Evolutionary conservation across 1,284 basidiomycete species (phyloP), one percentile per base, ranked within the genome.

Genomic region (Butyriboletus appendiculatus): DNA sequence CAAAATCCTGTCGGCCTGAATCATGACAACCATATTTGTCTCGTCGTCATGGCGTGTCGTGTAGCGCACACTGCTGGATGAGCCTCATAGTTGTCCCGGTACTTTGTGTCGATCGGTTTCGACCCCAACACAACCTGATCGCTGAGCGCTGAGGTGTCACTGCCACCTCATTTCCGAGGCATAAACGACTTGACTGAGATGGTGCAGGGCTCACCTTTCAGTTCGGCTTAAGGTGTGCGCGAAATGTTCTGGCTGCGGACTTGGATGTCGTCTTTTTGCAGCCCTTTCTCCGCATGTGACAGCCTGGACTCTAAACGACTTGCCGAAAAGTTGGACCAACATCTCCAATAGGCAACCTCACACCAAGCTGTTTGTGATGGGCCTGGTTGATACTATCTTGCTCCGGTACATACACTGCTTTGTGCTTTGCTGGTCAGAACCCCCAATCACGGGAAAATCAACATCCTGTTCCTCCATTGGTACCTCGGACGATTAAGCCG

Each of bases 361-460:
- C 52, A 49, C 51, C 43, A 14, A 57, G 55, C 45, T 42, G 37
- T 56, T 51, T 54, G 54, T 55, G 51, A 53, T 56, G 64, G 67
- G 55, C 66, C 64, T 69, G 58, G 62, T 49, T 45, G 51, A 55
- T 37, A 48, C 22, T 22, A 26, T 58, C 52, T 63, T 66, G 48
- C 12, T 57, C 56, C 52, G 46, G 43, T 41, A 38, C 18, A 56
- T 33, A 46, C 58, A 62, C 55, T 39, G 62, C 53, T 56, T 56
- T 45, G 30, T 38, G 62, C 53, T 57, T 56, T 45, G 33, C 26
- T 49, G 45, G 52, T 47, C 46, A 26, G 52, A 38, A 37, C 39
- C 18, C 45, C 44, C 41, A 47, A 52, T 52, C 40, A 41, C 42
- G 52, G 56, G 30, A 45, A 41, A 41, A 39, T 30, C 34, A 41